Percentiles rank a stretch among this genome's conserved stretches.
Evolutionary conservation across 2,329 filamentous ascomycete species (phyloP).

Genomic region (Periconia macrospinosa): DNA sequence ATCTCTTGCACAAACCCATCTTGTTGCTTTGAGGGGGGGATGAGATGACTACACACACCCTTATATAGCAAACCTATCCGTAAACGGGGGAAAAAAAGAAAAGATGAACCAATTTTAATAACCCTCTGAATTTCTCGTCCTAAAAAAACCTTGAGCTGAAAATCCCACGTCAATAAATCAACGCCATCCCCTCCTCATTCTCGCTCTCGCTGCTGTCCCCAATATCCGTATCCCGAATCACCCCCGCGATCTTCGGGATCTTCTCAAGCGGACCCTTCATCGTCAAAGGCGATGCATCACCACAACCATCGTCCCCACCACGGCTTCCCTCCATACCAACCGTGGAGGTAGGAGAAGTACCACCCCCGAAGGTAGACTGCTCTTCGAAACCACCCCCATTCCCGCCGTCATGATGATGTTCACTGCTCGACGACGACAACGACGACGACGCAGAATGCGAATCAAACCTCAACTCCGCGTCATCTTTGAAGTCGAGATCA

Average conservation of each 20-base stretch:
- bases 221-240: not conserved
- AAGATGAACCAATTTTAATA: too few species aligned
- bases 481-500: not conserved
- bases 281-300: not conserved
- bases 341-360: not conserved
- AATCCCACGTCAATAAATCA: not conserved
- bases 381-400: slow-evolving; percentile 20
- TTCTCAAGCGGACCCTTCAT: not conserved
- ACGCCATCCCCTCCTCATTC: not conserved
- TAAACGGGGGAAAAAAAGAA: too few species aligned
- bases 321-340: too few species aligned
- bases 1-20: too few species aligned
- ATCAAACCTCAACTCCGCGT: not conserved
- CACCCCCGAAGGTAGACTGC: slow-evolving; percentile 21
- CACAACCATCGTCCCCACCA: too few species aligned
- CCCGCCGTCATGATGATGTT: slow-evolving; percentile 5
- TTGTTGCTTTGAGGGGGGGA: too few species aligned
- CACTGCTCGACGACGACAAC: not conserved
- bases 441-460: not conserved
- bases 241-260: slow-evolving; percentile 1
- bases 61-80: too few species aligned
- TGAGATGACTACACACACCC: too few species aligned
- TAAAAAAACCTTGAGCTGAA: not conserved
- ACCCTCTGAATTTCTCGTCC: too few species aligned
- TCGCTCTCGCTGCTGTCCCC: slow-evolving; percentile 10